These are phyloP conservation scores for Spergularia bocconei DNA, from an alignment of 148 eudicot species.

Conservation along the genomic window DNA sequence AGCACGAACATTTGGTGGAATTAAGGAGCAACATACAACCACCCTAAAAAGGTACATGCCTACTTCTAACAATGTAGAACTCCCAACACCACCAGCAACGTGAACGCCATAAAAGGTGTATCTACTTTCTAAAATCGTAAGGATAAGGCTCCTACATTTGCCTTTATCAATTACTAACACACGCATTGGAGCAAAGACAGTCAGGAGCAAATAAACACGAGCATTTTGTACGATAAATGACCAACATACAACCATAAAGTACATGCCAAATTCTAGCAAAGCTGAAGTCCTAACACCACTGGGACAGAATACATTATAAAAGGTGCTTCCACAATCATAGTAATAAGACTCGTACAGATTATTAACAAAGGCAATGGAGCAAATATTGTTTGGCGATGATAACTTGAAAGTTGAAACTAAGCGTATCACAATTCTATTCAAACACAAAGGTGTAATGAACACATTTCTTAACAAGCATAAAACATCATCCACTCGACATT, in stretches of 20 bases:
- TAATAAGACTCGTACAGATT: background rate
- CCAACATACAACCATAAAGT: background rate
- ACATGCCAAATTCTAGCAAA: background rate
- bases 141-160: no score
- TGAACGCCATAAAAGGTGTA: no score
- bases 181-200: no score
- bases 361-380: background rate
- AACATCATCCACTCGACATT: background rate
- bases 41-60: background rate
- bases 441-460: background rate
- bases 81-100: background rate
- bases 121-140: no score
- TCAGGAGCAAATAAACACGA: no score
- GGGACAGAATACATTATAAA: no score
- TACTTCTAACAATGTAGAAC: background rate
- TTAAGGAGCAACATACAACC: background rate
- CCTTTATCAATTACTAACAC: no score
- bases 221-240: background rate
- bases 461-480: background rate
- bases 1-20: background rate
- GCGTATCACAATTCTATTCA: background rate
- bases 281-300: background rate
- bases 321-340: no score
- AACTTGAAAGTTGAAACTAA: background rate
- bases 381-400: background rate